Conservation (phyloP, 805 yeast genomes). For the Schwanniomyces occidentalis region DNA sequence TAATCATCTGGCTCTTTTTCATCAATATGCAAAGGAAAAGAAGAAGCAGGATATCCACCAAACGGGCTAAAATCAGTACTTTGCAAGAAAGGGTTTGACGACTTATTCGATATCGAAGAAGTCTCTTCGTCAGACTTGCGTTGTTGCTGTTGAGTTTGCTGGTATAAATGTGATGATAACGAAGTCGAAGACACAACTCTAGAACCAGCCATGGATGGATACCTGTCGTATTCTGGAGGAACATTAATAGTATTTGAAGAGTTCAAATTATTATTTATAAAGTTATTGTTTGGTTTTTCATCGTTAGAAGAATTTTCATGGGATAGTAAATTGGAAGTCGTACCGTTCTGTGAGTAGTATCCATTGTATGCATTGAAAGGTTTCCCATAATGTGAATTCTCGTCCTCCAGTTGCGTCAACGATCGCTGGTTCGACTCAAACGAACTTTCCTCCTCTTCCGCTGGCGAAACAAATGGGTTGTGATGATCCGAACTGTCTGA, state of each 20-base stretch:
- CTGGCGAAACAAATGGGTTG: constrained; percentile 10
- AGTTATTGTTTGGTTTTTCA: not conserved
- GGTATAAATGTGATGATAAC: constrained; percentile 19
- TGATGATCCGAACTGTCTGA: constrained; percentile 3
- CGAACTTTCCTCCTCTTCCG: constrained; percentile 9
- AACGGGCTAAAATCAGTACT: constrained; percentile 78
- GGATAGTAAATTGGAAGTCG: constrained; percentile 19
- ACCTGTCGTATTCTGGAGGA: constrained; percentile 66
- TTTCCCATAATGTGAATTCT: constrained; percentile 6
- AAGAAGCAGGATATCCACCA: constrained; percentile 94
- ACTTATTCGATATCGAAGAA: constrained; percentile 19
- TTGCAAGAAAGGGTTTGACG: constrained; percentile 38
- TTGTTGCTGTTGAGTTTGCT: constrained; percentile 6
- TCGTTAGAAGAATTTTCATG: constrained; percentile 13
- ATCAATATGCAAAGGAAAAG: constrained; percentile 86
- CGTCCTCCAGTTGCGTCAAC: constrained; percentile 9
- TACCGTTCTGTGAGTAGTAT: constrained; percentile 42
- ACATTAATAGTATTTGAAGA: constrained; percentile 23
- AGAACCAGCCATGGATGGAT: constrained; percentile 61
- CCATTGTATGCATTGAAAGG: constrained; percentile 37
- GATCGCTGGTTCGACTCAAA: constrained; percentile 9
- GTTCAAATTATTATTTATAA: constrained; percentile 3
- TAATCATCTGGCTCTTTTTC: constrained; percentile 96
- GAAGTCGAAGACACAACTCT: constrained; percentile 55
- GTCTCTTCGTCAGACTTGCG: constrained; percentile 16